Conservation (phyloP, 352 stramenopile genomes). For the Globisporangium cylindrosporum region DNA sequence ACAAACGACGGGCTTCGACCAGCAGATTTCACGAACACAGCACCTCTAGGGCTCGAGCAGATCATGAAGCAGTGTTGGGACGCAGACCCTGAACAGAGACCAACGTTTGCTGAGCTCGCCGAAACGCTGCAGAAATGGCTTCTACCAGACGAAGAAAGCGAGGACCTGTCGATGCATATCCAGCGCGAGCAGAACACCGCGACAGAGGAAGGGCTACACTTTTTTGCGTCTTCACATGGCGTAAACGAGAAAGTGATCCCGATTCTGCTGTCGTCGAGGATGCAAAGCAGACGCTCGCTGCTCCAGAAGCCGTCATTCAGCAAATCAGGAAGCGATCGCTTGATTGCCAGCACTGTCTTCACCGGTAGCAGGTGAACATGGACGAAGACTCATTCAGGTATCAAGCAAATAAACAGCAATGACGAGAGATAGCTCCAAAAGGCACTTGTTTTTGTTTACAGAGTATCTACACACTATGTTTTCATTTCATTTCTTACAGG, state of each 20-base stretch:
- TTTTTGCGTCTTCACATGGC: conserved; percentile 63
- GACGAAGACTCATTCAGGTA: neutral
- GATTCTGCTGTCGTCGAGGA: conserved; percentile 44
- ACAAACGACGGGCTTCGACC: conserved; percentile 68
- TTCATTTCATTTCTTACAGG: conserved; percentile 14
- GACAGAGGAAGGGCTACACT: conserved; percentile 45
- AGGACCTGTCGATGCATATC: conserved; percentile 53
- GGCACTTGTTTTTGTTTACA: conserved; percentile 6
- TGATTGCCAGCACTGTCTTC: neutral
- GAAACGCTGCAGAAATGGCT: conserved; percentile 65
- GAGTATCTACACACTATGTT: neutral
- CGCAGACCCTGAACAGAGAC: conserved; percentile 57
- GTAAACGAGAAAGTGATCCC: conserved; percentile 60
- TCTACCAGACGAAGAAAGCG: conserved; percentile 21
- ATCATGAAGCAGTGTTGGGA: conserved; percentile 81
- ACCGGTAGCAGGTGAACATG: neutral
- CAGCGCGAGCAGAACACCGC: conserved; percentile 44
- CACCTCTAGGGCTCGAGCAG: conserved; percentile 57
- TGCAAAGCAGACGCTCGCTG: conserved; percentile 22
- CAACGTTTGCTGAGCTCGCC: conserved; percentile 56
- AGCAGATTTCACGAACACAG: conserved; percentile 37
- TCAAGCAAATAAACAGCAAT: neutral
- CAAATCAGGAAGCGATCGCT: conserved; percentile 10
- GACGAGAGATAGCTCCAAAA: neutral
- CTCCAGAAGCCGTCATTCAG: conserved; percentile 11